A percentile compares a stretch with the other conserved stretches of the same genome.
phyloP scores from a whole-genome alignment of 345 rosid species.

The Eucalyptus erythrocorys region DNA sequence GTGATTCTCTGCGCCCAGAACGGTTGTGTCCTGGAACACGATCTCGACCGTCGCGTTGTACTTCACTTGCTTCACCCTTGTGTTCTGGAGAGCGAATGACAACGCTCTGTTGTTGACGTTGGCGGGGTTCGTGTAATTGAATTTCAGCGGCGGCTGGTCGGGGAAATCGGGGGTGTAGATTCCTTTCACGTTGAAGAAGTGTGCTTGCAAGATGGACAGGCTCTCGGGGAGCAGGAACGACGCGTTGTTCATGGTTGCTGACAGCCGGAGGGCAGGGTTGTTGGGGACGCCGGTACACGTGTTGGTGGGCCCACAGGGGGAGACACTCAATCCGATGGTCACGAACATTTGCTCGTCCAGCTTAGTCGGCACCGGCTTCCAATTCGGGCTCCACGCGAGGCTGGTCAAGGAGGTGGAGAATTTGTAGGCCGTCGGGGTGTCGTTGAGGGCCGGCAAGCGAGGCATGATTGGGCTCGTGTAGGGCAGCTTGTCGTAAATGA shows the following conservation, averaged over 20 bases:
- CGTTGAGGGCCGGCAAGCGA: conserved; percentile 35
- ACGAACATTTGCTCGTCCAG: conserved; percentile 64
- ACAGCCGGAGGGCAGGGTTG: conserved; percentile 1
- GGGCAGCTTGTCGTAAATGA: conserved; percentile 24
- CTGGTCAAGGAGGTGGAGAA: conserved; percentile 45
- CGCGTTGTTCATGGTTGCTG: conserved; percentile 72
- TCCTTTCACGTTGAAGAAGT: conserved; percentile 28
- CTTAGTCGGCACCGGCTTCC: conserved; percentile 49
- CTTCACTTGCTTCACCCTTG: conserved; percentile 49
- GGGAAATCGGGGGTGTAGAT: conserved; percentile 68
- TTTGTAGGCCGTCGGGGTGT: conserved; percentile 56
- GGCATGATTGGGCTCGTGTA: conserved; percentile 43
- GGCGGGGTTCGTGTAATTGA: conserved; percentile 51
- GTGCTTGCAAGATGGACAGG: conserved; percentile 48
- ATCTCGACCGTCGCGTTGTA: conserved; percentile 68
- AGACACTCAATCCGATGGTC: conserved; percentile 42
- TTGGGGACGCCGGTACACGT: conserved; percentile 28
- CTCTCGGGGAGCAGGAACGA: conserved; percentile 42
- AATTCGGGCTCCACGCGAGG: conserved; percentile 33
- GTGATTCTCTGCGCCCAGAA: conserved; percentile 51
- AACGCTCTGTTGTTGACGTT: not conserved
- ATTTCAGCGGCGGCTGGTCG: conserved; percentile 29
- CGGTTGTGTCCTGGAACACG: conserved; percentile 63
- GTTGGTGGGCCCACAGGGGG: conserved; percentile 24
- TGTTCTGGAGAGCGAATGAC: conserved; percentile 35